phyloP scores from a whole-genome alignment of 2,329 filamentous ascomycete species.

The Alternaria sp. region DNA sequence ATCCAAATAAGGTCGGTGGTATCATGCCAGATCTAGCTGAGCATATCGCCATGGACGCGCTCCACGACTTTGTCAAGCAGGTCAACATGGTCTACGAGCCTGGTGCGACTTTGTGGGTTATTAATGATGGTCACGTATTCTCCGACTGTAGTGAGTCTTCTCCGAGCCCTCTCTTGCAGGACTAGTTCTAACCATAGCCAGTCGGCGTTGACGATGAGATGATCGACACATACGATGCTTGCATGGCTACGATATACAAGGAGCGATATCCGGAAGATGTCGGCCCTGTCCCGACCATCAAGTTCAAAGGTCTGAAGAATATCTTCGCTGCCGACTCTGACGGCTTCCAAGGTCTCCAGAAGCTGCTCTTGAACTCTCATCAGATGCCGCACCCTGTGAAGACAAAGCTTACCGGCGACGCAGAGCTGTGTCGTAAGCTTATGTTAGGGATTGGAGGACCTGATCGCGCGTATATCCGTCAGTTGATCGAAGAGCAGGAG shows the following conservation, averaged over 20 bases:
- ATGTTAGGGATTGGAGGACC: slow-evolving; percentile 39
- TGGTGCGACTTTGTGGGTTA: slow-evolving; percentile 55
- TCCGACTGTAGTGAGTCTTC: slow-evolving; percentile 52
- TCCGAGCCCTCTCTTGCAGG: background rate
- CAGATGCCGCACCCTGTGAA: slow-evolving; percentile 43
- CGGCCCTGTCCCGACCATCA: slow-evolving; percentile 35
- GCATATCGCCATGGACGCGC: slow-evolving; percentile 53
- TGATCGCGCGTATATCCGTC: slow-evolving; percentile 38
- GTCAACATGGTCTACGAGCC: slow-evolving; percentile 54
- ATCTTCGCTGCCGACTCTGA: slow-evolving; percentile 41
- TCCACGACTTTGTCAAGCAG: slow-evolving; percentile 54
- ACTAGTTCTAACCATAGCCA: slow-evolving; percentile 20
- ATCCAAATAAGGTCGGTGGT: slow-evolving; percentile 64
- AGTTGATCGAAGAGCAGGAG: slow-evolving; percentile 42
- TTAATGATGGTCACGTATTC: slow-evolving; percentile 56
- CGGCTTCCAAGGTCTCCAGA: slow-evolving; percentile 33
- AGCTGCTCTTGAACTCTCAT: slow-evolving; percentile 29
- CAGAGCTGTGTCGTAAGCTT: slow-evolving; percentile 44
- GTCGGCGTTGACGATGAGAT: slow-evolving; percentile 57
- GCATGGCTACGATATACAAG: slow-evolving; percentile 53
- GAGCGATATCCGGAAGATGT: slow-evolving; percentile 32
- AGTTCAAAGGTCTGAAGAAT: slow-evolving; percentile 43
- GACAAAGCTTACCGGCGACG: slow-evolving; percentile 39
- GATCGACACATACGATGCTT: slow-evolving; percentile 53
- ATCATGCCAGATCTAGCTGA: slow-evolving; percentile 56